Conservation (phyloP, 345 rosid species). For the Mallotus nudiflorus region DNA sequence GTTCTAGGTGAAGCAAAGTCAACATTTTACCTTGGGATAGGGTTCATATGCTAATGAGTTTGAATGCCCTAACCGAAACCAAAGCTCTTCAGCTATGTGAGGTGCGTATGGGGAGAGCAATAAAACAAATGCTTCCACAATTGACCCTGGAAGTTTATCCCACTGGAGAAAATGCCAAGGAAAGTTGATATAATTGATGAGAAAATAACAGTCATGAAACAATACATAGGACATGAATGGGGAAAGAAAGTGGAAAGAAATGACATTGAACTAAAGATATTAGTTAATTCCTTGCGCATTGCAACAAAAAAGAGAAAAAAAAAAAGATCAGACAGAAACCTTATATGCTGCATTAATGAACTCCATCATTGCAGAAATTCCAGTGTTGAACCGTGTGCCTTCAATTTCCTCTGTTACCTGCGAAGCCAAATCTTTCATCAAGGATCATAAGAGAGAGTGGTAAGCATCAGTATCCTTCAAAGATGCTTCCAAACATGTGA, state of each 20-base stretch:
- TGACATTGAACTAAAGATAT: background rate
- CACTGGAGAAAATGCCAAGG: constrained; percentile 47
- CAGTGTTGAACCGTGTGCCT: constrained; percentile 90
- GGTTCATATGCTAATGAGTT: constrained; percentile 64
- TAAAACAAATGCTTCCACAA: constrained; percentile 67
- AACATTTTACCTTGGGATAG: constrained; percentile 59
- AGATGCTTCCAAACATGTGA: too few species aligned
- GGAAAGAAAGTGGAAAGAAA: background rate
- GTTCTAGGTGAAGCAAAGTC: too few species aligned
- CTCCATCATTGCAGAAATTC: constrained; percentile 98
- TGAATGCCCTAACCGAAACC: constrained; percentile 74
- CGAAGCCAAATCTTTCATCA: constrained; percentile 14
- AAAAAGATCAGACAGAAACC: constrained; percentile 37
- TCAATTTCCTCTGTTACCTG: constrained; percentile 92
- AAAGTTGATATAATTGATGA: background rate
- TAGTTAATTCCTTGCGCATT: background rate
- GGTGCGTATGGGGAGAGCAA: constrained; percentile 92
- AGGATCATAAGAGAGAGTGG: background rate
- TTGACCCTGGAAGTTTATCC: constrained; percentile 69
- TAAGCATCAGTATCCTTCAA: too few species aligned
- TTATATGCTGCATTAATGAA: constrained; percentile 85
- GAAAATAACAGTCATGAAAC: background rate
- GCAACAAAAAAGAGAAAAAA: background rate
- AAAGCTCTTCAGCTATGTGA: constrained; percentile 95
- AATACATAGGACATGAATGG: background rate